phyloP scores from a whole-genome alignment of 305 asterid genomes.

The Fraxinus greggii region DNA sequence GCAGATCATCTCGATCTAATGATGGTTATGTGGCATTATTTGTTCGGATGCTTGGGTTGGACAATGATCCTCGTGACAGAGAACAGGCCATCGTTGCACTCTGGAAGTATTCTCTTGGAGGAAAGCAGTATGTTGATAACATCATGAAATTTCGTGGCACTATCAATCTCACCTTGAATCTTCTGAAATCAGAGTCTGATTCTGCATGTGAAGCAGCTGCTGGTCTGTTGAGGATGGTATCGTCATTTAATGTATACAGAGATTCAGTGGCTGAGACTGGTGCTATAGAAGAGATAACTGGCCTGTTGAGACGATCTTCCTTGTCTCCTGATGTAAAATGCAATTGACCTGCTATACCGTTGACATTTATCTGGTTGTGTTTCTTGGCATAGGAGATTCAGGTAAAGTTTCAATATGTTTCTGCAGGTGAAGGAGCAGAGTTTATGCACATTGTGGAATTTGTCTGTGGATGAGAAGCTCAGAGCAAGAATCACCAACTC shows the following conservation, averaged over 20 bases:
- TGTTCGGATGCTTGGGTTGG: slow-evolving; percentile 82
- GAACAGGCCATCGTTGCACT: slow-evolving; percentile 72
- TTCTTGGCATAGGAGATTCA: slow-evolving; percentile 21
- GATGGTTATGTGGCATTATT: slow-evolving; percentile 63
- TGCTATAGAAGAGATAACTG: slow-evolving; percentile 76
- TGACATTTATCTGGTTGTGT: slow-evolving; percentile 13
- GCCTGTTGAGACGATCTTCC: slow-evolving; percentile 55
- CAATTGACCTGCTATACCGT: slow-evolving; percentile 4
- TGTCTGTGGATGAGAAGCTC: slow-evolving; percentile 72
- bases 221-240: slow-evolving; percentile 64
- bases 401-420: slow-evolving; percentile 28
- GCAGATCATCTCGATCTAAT: slow-evolving; percentile 35
- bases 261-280: slow-evolving; percentile 71
- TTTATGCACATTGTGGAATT: slow-evolving; percentile 68
- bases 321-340: slow-evolving; percentile 55
- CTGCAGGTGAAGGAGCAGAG: slow-evolving; percentile 86
- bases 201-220: slow-evolving; percentile 90
- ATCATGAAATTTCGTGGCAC: slow-evolving; percentile 63
- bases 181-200: slow-evolving; percentile 63
- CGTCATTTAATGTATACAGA: slow-evolving; percentile 64
- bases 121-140: slow-evolving; percentile 65
- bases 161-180: slow-evolving; percentile 69
- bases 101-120: slow-evolving; percentile 84
- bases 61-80: slow-evolving; percentile 71
- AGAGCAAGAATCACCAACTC: slow-evolving; percentile 47